phyloP scores from a whole-genome alignment of 2,329 filamentous ascomycete species.

The Fusarium sp. region DNA sequence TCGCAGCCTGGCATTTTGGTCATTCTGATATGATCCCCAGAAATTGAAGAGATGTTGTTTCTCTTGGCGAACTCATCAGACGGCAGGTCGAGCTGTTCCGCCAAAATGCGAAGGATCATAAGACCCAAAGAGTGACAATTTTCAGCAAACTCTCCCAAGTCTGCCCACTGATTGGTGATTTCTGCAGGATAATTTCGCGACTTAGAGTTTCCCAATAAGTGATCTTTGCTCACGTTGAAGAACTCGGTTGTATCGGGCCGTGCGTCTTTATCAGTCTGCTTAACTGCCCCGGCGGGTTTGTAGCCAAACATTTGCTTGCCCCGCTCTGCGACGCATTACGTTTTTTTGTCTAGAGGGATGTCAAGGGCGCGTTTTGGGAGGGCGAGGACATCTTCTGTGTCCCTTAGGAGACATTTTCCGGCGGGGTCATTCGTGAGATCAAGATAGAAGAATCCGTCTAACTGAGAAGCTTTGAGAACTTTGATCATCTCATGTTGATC shows the following conservation, averaged over 20 bases:
- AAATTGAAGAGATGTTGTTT: background rate
- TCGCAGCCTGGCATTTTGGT: background rate
- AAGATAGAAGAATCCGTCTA: background rate
- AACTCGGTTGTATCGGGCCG: background rate
- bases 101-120: background rate
- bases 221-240: background rate
- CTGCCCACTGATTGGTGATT: accelerated
- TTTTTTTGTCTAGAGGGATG: background rate
- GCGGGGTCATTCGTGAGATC: background rate
- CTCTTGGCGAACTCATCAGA: background rate
- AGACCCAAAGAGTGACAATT: background rate
- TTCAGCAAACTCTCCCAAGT: accelerated
- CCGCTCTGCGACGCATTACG: background rate
- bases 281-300: background rate
- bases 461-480: background rate
- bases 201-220: background rate
- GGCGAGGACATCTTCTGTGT: background rate
- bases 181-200: background rate
- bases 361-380: background rate
- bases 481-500: background rate
- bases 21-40: background rate
- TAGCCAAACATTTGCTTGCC: background rate
- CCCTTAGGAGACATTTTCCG: background rate
- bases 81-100: background rate
- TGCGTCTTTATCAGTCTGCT: background rate